A percentile compares a stretch with the other conserved stretches of the same genome.
Conservation (phyloP, 768 basidiomycete genomes). For the Tephrocybe sp. region DNA sequence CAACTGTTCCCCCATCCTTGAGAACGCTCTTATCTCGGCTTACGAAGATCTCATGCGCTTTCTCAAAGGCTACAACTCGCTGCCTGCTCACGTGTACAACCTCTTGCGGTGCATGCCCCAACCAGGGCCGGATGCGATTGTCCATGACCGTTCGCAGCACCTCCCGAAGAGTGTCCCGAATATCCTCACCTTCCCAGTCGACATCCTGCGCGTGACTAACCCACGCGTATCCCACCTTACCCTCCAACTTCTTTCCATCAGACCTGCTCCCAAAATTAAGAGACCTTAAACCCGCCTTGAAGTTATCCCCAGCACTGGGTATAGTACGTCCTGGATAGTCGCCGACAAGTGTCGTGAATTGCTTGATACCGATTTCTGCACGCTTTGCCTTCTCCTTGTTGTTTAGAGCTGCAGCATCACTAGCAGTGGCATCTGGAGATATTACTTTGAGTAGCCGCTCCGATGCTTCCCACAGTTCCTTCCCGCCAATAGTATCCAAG, state of each 20-base stretch:
- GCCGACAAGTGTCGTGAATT: slow-evolving; percentile 82
- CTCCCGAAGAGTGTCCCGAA: slow-evolving; percentile 46
- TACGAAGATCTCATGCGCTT: slow-evolving; percentile 49
- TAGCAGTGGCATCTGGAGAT: slow-evolving; percentile 4
- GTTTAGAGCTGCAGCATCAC: slow-evolving; percentile 17
- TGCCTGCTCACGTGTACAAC: slow-evolving; percentile 1
- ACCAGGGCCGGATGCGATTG: slow-evolving; percentile 16
- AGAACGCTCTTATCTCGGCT: slow-evolving; percentile 29
- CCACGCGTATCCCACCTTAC: slow-evolving; percentile 75
- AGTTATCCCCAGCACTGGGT: slow-evolving; percentile 69
- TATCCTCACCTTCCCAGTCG: slow-evolving; percentile 79
- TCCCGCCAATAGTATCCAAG: slow-evolving; percentile 81
- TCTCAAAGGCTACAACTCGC: slow-evolving; percentile 51
- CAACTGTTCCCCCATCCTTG: slow-evolving; percentile 39
- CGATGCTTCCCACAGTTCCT: slow-evolving; percentile 74
- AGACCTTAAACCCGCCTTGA: slow-evolving; percentile 69
- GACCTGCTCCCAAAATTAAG: slow-evolving; percentile 33
- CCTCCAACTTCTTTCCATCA: slow-evolving; percentile 24
- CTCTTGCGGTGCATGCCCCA: slow-evolving; percentile 10
- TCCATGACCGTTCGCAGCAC: slow-evolving; percentile 32
- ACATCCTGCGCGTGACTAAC: slow-evolving; percentile 78
- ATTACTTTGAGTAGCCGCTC: slow-evolving; percentile 51
- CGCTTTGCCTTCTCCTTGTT: slow-evolving; percentile 23
- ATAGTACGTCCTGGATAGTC: slow-evolving; percentile 63
- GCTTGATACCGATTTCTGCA: slow-evolving; percentile 29